Evolutionary conservation across 192 early-diverging fungal genomes (phyloP), one percentile per base, ranked within the genome.

Genomic region (Podila epicladia): DNA sequence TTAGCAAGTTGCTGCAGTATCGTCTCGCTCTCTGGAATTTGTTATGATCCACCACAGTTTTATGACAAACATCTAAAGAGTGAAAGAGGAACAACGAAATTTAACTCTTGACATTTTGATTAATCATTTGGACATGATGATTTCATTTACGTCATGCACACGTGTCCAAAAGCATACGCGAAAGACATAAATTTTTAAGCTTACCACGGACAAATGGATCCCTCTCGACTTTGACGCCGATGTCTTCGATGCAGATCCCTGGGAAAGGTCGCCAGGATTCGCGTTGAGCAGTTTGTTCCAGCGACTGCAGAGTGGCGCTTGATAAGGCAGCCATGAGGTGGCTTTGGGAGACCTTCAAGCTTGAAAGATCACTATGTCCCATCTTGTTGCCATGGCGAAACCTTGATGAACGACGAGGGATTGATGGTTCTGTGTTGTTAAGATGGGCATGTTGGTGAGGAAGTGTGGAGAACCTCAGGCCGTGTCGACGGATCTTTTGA

Each of bases 11-110:
- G 8, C 22, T 55, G 22, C 53, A 55, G 53, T 55, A 55, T 55
- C 53, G 20, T 55, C 53, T 55, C 22, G 53, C 53, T 22, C 53
- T n/a, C 24, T 55, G 53, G 53, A 55, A 55, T 26, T 55, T 55
- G 2, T 55, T 8, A 19, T 9, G 53, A 24, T 55, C 24, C n/a
- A 24, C 24, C 8, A 55, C 24, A 17, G 24, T 12, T n/a, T 55
- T 55, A 22, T 55, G 53, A 22, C 26, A 26, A 9, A 26, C 24
- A 11, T 55, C 53, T 55, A 55, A 26, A 55, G 0, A 20, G 22
- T 22, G 22, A 22, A 53, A 8, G 13, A 29, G 29, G 29, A 29
- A 29, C 29, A 29, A 29, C 29, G 29, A 3, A 29, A 29, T 29
- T 29, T 2, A 29, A 3, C 29, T 29, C 29, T 29, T 29, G 29